These are phyloP conservation scores for Aspergillus sp. DNA, from an alignment of 2,329 filamentous ascomycete species.

Conservation along the genomic window DNA sequence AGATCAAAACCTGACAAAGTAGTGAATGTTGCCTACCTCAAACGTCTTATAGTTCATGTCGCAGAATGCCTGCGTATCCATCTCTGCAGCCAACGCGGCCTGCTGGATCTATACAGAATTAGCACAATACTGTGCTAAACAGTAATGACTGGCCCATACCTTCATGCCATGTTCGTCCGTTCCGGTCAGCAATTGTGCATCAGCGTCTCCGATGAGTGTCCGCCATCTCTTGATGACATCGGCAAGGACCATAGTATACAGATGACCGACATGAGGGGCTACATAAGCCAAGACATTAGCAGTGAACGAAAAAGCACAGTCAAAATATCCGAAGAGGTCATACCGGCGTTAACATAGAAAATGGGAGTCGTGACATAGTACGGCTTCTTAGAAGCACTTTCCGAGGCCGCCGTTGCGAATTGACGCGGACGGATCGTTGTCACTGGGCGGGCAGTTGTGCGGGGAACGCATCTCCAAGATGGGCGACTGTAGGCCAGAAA, in stretches of 20 bases:
- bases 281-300: constrained; percentile 4
- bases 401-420: constrained; percentile 32
- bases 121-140: background rate
- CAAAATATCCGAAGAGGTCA: background rate
- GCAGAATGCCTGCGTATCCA: constrained; percentile 81
- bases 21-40: constrained; percentile 47
- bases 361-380: constrained; percentile 97
- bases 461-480: constrained; percentile 35
- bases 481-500: constrained; percentile 25
- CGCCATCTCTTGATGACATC: constrained; percentile 95
- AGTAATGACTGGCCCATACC: constrained; percentile 38
- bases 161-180: constrained; percentile 99
- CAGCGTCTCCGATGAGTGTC: constrained; percentile 65
- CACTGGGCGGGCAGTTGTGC: constrained; percentile 26
- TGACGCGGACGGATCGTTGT: constrained; percentile 27
- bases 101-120: constrained; percentile 66
- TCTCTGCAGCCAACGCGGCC: constrained; percentile 71
- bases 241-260: constrained; percentile 88
- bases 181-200: constrained; percentile 79
- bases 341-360: constrained; percentile 97
- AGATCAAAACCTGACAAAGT: background rate
- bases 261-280: constrained; percentile 93
- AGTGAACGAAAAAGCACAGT: background rate
- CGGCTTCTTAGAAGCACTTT: constrained; percentile 62
- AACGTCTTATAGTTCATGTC: constrained; percentile 82